Conservation (phyloP, 208 protist species). For the Sergeia podlipaevii region DNA sequence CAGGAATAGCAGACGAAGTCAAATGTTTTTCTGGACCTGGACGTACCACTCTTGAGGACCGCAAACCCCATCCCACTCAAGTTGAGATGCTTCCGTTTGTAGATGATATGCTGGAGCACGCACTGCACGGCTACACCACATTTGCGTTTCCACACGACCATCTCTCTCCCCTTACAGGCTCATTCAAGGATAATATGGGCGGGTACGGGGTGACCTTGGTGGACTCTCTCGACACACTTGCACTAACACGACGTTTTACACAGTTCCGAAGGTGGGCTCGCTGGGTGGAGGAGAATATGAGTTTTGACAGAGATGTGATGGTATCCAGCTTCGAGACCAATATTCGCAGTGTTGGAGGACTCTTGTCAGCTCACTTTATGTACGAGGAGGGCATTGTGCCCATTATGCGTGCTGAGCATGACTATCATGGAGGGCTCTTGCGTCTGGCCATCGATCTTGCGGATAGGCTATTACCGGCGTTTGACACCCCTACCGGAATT, state of each 20-base stretch:
- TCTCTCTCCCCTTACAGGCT: slow-evolving; percentile 60
- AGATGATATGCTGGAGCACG: slow-evolving; percentile 83
- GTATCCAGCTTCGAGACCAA: slow-evolving; percentile 91
- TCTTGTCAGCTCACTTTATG: slow-evolving; percentile 67
- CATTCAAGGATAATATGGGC: slow-evolving; percentile 30
- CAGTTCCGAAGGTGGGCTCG: slow-evolving; percentile 39
- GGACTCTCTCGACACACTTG: slow-evolving; percentile 75
- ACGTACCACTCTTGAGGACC: too few relatives aligned
- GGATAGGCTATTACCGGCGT: slow-evolving; percentile 54
- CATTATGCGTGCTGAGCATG: slow-evolving; percentile 24
- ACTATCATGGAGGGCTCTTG: slow-evolving; percentile 58
- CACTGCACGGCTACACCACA: slow-evolving; percentile 77
- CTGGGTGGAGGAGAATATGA: slow-evolving; percentile 60
- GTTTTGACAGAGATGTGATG: slow-evolving; percentile 52
- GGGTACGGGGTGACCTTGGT: slow-evolving; percentile 75
- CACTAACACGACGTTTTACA: slow-evolving; percentile 24
- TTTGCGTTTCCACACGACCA: slow-evolving; percentile 91
- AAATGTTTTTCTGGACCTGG: too few relatives aligned
- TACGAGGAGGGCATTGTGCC: slow-evolving; percentile 50
- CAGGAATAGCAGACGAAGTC: too few relatives aligned
- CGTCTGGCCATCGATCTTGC: slow-evolving; percentile 48
- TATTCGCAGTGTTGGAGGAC: slow-evolving; percentile 83
- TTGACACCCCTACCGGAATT: slow-evolving; percentile 81
- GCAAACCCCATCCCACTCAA: slow-evolving; percentile 35
- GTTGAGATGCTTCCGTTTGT: slow-evolving; percentile 50